Percentiles rank a stretch among this genome's conserved stretches.
Conservation (phyloP, 352 stramenopile genomes). For the Pythium guiyangense region DNA sequence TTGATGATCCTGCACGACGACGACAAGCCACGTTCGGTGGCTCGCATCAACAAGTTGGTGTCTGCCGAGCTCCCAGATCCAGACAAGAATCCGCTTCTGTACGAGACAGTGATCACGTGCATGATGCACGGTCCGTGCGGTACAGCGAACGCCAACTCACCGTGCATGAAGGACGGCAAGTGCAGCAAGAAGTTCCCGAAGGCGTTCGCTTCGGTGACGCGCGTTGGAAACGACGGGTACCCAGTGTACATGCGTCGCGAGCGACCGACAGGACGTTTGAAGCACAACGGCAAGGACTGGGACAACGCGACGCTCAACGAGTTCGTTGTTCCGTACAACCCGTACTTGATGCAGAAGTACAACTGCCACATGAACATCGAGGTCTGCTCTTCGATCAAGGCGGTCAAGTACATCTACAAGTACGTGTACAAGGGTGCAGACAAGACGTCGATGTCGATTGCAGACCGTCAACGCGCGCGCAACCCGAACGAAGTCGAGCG, state of each 20-base stretch:
- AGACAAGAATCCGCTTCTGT: too few species aligned
- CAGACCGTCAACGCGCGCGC: too few species aligned
- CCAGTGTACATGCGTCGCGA: neutral
- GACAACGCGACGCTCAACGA: neutral
- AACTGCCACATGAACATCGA: conserved; percentile 2
- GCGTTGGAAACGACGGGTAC: neutral
- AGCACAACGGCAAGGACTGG: neutral
- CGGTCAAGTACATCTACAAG: conserved; percentile 3
- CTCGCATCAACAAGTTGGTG: too few species aligned
- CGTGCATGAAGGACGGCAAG: too few species aligned
- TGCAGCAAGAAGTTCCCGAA: too few species aligned
- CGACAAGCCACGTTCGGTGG: too few species aligned
- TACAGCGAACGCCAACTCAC: too few species aligned
- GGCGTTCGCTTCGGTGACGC: neutral
- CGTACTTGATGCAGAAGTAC: neutral
- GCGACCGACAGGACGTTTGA: neutral
- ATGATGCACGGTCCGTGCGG: too few species aligned
- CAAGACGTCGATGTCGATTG: neutral
- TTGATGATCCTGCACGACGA: too few species aligned
- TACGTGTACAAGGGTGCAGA: conserved; percentile 1
- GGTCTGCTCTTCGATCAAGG: neutral
- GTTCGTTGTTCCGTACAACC: neutral
- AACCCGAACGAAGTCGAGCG: too few species aligned
- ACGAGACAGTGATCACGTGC: too few species aligned
- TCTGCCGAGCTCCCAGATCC: too few species aligned